phyloP scores from a whole-genome alignment of 192 early-diverging fungal species.

The Lunasporangiospora selenospora region DNA sequence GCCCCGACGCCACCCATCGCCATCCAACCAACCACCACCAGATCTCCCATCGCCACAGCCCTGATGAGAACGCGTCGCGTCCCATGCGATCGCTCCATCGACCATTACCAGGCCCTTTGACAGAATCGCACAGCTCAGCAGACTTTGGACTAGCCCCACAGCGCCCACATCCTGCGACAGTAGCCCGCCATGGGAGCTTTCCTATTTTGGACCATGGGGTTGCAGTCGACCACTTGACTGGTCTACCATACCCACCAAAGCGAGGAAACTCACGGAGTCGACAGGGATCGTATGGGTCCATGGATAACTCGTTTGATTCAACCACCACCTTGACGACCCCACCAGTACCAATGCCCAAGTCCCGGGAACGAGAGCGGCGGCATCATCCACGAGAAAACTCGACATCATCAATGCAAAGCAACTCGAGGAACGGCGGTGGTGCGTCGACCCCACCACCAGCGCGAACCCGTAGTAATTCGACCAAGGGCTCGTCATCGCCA shows the following conservation, averaged over 20 bases:
- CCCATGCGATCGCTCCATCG: slow-evolving; percentile 3
- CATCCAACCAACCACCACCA: slow-evolving; percentile 1
- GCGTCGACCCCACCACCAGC: slow-evolving; percentile 13
- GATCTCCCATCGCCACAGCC: slow-evolving; percentile 2
- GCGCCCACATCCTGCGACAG: no score
- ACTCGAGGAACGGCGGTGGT: no score
- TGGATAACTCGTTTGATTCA: no score
- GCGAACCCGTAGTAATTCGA: slow-evolving; percentile 18
- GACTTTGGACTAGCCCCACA: no score
- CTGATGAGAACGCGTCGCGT: slow-evolving; percentile 8
- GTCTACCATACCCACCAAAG: background rate
- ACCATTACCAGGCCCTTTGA: no score
- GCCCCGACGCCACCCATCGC: background rate
- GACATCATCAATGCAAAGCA: background rate
- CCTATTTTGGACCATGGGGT: background rate
- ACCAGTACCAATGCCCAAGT: slow-evolving; percentile 3
- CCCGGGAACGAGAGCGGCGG: slow-evolving; percentile 18
- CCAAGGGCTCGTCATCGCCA: slow-evolving; percentile 20
- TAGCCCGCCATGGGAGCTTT: background rate
- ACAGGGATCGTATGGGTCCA: slow-evolving; percentile 1
- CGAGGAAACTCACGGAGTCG: background rate
- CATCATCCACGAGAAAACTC: slow-evolving; percentile 11
- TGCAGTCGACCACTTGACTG: slow-evolving; percentile 1
- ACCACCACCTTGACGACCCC: background rate
- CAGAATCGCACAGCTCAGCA: no score